A percentile compares a stretch with the other conserved stretches of the same genome.
Conservation (phyloP, 768 basidiomycete species). For the Pulveroboletus sp. region DNA sequence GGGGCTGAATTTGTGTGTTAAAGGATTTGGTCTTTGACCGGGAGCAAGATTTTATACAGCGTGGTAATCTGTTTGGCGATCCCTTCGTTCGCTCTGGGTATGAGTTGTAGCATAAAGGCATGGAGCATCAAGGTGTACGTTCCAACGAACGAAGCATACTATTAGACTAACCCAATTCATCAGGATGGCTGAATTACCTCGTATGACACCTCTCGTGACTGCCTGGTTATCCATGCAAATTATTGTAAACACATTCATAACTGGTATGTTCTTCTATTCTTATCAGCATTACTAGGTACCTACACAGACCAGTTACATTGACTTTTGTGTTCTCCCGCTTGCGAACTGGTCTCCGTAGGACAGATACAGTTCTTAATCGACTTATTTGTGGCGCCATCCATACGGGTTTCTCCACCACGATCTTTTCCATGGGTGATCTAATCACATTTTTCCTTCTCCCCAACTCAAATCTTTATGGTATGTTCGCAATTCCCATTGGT, state of each 20-base stretch:
- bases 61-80: constrained; percentile 36
- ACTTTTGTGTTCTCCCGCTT: constrained; percentile 36
- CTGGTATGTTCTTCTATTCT: constrained; percentile 26
- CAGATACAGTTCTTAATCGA: constrained; percentile 51
- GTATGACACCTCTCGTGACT: constrained; percentile 40
- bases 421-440: constrained; percentile 51
- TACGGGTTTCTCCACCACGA: constrained; percentile 50
- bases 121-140: constrained; percentile 42
- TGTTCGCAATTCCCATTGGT: constrained; percentile 41
- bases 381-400: constrained; percentile 54
- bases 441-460: constrained; percentile 32
- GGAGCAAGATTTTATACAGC: constrained; percentile 24
- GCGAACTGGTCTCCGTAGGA: constrained; percentile 49
- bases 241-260: constrained; percentile 41
- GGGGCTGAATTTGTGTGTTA: background rate
- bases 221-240: constrained; percentile 50
- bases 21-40: constrained; percentile 17
- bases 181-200: constrained; percentile 42
- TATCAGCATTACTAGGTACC: too few relatives aligned
- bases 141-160: background rate
- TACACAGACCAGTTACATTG: constrained; percentile 14
- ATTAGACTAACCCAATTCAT: background rate
- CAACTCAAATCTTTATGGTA: constrained; percentile 31
- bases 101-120: constrained; percentile 41
- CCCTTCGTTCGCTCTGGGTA: constrained; percentile 42